Evolutionary conservation across 106 monocot species (phyloP).

Genomic region (Agapanthus africanus): DNA sequence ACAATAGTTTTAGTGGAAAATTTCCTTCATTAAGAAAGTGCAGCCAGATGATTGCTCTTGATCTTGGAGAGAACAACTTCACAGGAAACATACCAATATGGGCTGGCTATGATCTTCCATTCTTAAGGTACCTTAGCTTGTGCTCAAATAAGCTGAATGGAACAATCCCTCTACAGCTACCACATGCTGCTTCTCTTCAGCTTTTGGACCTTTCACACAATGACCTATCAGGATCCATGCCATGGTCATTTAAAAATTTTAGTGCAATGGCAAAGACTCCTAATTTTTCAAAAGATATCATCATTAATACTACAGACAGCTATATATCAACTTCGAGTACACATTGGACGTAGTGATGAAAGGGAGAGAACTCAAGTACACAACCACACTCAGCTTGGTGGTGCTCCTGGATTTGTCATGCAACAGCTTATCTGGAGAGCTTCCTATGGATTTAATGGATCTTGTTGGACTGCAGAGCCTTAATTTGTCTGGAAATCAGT

Average conservation of each 20-base stretch:
- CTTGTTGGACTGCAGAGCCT: not conserved
- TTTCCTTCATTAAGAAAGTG: too few relatives aligned
- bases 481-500: not conserved
- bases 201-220: slow-evolving; percentile 35
- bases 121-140: slow-evolving; percentile 10
- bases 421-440: slow-evolving; percentile 10
- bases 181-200: slow-evolving; percentile 13
- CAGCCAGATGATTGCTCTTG: slow-evolving; percentile 6
- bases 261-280: slow-evolving; percentile 27
- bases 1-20: too few relatives aligned
- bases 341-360: slow-evolving; percentile 14
- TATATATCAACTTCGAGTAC: not conserved
- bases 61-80: slow-evolving; percentile 35
- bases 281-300: too few relatives aligned
- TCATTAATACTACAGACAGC: not conserved
- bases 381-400: not conserved
- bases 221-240: slow-evolving; percentile 20
- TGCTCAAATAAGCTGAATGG: slow-evolving; percentile 27
- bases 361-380: slow-evolving; percentile 1
- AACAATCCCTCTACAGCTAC: slow-evolving; percentile 16
- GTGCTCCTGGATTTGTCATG: slow-evolving; percentile 13
- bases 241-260: slow-evolving; percentile 15
- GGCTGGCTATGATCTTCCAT: slow-evolving; percentile 14
- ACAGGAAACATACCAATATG: slow-evolving; percentile 32
- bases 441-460: slow-evolving; percentile 5